Conservation (phyloP, 2,329 filamentous ascomycete genomes). For the Albophoma yamanashiensis region DNA sequence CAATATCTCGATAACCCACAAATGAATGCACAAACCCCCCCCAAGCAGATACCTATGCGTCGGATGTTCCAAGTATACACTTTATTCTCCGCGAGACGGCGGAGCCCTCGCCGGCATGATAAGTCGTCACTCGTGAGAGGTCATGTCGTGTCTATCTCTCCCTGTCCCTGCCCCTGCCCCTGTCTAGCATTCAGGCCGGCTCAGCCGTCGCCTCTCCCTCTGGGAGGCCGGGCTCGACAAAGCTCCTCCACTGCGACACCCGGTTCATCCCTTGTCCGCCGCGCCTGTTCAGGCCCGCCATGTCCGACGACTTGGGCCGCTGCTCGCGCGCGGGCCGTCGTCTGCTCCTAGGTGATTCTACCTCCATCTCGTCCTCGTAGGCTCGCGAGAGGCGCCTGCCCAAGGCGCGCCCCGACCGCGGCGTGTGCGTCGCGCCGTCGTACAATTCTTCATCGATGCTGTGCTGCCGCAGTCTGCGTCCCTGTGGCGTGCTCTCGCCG, state of each 20-base stretch:
- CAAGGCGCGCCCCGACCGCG: conserved; percentile 17
- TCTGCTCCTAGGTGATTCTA: conserved; percentile 16
- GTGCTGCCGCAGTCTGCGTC: conserved; percentile 21
- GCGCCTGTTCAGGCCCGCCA: conserved; percentile 36
- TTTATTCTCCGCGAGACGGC: not conserved
- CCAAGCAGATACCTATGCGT: too few relatives aligned
- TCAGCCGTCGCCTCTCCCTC: conserved; percentile 15
- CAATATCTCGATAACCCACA: too few relatives aligned
- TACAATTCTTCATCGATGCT: conserved; percentile 28
- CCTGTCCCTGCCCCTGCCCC: too few relatives aligned
- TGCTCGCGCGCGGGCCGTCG: conserved; percentile 13
- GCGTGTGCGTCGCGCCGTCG: conserved; percentile 17
- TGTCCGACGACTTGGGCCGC: conserved; percentile 27
- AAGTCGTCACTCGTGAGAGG: not conserved
- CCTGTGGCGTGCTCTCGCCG: conserved; percentile 6
- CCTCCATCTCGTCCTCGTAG: conserved; percentile 21
- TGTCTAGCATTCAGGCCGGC: not conserved
- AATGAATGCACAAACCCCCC: too few relatives aligned
- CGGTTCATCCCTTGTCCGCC: conserved; percentile 32
- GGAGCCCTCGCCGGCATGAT: not conserved
- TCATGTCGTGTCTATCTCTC: not conserved
- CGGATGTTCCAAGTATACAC: not conserved
- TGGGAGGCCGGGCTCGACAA: conserved; percentile 32
- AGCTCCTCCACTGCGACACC: conserved; percentile 37
- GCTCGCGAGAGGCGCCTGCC: conserved; percentile 14